Conservation (phyloP, 305 asterid genomes). For the Caryopteris hybrid region DNA sequence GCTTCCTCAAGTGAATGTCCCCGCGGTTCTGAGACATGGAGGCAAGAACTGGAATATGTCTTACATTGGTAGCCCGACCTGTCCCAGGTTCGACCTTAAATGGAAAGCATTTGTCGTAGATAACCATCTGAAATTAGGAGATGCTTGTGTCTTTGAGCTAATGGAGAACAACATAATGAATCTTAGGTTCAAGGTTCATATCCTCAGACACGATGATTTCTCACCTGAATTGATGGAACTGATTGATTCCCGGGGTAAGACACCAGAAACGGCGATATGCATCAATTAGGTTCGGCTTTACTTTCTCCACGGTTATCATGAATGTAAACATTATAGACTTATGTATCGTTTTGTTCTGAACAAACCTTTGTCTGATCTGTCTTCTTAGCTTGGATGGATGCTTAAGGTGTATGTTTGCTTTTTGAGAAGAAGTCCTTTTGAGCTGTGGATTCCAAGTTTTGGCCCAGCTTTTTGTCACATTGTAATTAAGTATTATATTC, state of each 20-base stretch:
- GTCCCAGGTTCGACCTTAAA: not conserved
- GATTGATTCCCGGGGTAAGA: constrained; percentile 6
- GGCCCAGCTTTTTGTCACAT: no score
- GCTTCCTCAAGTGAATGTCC: constrained; percentile 32
- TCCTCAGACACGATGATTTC: constrained; percentile 19
- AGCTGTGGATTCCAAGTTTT: no score
- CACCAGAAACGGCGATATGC: constrained; percentile 17
- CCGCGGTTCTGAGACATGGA: constrained; percentile 28
- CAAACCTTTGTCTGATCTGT: not conserved
- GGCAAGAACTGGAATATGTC: constrained; percentile 12
- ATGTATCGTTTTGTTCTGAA: not conserved
- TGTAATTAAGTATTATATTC: no score
- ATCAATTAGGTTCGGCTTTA: constrained; percentile 18
- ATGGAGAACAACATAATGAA: constrained; percentile 10
- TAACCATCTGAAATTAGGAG: constrained; percentile 37
- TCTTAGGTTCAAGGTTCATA: constrained; percentile 29
- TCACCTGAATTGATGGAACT: not conserved
- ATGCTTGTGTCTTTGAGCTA: constrained; percentile 50
- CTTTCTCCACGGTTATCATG: not conserved
- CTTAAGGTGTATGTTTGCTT: no score
- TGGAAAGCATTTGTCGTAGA: constrained; percentile 33
- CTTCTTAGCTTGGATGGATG: not conserved
- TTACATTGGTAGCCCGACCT: not conserved
- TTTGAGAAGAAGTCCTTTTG: no score
- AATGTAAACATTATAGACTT: not conserved